These are phyloP conservation scores for Leccinum rimulosum DNA, from an alignment of 768 basidiomycete species.

Conservation along the genomic window DNA sequence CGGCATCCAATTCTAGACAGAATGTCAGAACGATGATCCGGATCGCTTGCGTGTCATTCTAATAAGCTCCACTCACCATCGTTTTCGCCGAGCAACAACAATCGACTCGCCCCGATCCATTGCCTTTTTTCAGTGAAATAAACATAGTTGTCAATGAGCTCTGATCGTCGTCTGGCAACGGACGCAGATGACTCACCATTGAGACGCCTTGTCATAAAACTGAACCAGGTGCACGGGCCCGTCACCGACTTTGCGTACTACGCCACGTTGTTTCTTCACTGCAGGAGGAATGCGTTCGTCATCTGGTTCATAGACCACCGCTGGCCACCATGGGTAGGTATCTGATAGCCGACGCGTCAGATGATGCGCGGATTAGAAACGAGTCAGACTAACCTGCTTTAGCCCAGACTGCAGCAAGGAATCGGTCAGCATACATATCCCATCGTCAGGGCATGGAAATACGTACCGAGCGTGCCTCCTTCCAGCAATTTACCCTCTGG, in stretches of 20 bases:
- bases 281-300: slow-evolving; percentile 52
- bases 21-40: neutral
- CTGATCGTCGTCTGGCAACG: neutral
- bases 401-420: slow-evolving; percentile 68
- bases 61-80: slow-evolving; percentile 46
- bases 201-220: slow-evolving; percentile 68
- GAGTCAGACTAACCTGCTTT: slow-evolving; percentile 54
- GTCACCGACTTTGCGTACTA: slow-evolving; percentile 36
- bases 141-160: neutral
- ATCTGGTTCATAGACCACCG: slow-evolving; percentile 65
- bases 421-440: neutral
- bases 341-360: slow-evolving; percentile 40
- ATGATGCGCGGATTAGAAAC: neutral
- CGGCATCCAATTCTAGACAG: slow-evolving; percentile 58
- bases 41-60: neutral
- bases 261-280: slow-evolving; percentile 29
- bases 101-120: slow-evolving; percentile 52
- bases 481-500: slow-evolving; percentile 39
- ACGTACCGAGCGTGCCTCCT: slow-evolving; percentile 65
- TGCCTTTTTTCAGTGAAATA: slow-evolving; percentile 45
- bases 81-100: slow-evolving; percentile 70
- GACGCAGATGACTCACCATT: slow-evolving; percentile 48
- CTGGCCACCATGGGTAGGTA: slow-evolving; percentile 88
- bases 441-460: neutral
- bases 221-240: slow-evolving; percentile 62